These are phyloP conservation scores for Pichia sp. DNA, from an alignment of 1,139 yeast species.

Conservation along the genomic window DNA sequence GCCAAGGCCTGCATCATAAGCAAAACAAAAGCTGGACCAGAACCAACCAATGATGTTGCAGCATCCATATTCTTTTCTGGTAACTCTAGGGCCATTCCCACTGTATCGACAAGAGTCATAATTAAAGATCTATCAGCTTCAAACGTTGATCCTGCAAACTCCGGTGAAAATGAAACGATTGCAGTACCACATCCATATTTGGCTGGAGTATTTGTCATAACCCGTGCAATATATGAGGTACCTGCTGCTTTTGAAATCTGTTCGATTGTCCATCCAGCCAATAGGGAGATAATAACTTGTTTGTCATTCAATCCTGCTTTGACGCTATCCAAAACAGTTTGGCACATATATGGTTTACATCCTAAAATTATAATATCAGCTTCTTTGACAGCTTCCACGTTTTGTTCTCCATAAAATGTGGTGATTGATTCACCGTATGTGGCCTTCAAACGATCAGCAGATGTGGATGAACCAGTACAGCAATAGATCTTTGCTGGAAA, in stretches of 20 bases:
- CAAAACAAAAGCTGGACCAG: constrained; percentile 93
- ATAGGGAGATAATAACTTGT: constrained; percentile 69
- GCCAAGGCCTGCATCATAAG: constrained; percentile 85
- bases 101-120: constrained; percentile 49
- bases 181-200: constrained; percentile 91
- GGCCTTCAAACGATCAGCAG: constrained; percentile 38
- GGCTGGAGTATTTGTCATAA: constrained; percentile 98
- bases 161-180: constrained; percentile 60
- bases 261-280: constrained; percentile 87
- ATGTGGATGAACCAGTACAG: constrained; percentile 54
- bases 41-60: constrained; percentile 90
- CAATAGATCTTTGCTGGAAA: constrained; percentile 67
- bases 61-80: constrained; percentile 95
- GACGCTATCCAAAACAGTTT: constrained; percentile 37
- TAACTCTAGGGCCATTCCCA: constrained; percentile 64
- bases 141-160: constrained; percentile 27
- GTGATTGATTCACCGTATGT: constrained; percentile 40
- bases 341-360: constrained; percentile 77
- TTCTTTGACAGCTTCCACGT: constrained; percentile 47
- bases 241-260: constrained; percentile 47
- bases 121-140: constrained; percentile 43
- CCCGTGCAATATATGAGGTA: constrained; percentile 62
- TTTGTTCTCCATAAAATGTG: constrained; percentile 44
- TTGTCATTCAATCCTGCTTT: constrained; percentile 29
- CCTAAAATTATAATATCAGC: constrained; percentile 75